These are phyloP conservation scores for Auriscalpium vulgare DNA, from an alignment of 768 basidiomycete genomes.

Conservation along the genomic window DNA sequence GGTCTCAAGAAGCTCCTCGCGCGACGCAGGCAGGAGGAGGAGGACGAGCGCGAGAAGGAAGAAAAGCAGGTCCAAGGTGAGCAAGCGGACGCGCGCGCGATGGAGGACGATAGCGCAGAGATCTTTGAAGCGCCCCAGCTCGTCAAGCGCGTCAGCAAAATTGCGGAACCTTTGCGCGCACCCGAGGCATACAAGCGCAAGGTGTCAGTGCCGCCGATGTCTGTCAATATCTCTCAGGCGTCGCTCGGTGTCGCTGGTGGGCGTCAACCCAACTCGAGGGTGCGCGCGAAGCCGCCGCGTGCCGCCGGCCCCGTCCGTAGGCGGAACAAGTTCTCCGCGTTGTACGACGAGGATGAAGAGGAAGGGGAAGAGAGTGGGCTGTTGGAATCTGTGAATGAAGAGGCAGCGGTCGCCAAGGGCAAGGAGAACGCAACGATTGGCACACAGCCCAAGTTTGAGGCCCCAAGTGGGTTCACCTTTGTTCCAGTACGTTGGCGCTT, in stretches of 20 bases:
- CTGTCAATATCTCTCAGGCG: not conserved
- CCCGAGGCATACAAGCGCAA: slow-evolving; percentile 25
- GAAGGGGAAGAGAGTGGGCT: slow-evolving; percentile 25
- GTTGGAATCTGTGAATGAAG: slow-evolving; percentile 32
- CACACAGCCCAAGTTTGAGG: slow-evolving; percentile 47
- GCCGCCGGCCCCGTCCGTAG: slow-evolving; percentile 35
- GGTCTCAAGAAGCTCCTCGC: slow-evolving; percentile 74
- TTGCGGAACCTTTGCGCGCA: slow-evolving; percentile 18
- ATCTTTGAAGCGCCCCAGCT: slow-evolving; percentile 3
- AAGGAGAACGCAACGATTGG: slow-evolving; percentile 45
- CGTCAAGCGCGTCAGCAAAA: slow-evolving; percentile 16
- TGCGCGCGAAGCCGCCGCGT: not conserved
- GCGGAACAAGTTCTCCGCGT: slow-evolving; percentile 59
- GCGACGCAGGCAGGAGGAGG: slow-evolving; percentile 49
- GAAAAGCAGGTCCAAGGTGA: slow-evolving; percentile 18
- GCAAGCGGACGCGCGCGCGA: slow-evolving; percentile 24
- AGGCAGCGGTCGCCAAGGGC: slow-evolving; percentile 27
- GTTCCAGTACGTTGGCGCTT: slow-evolving; percentile 40
- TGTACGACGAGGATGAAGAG: slow-evolving; percentile 44
- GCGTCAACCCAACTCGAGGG: slow-evolving; percentile 3
- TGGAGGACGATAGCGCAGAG: slow-evolving; percentile 25
- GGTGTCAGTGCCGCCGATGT: slow-evolving; percentile 11
- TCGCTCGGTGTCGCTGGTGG: slow-evolving; percentile 1
- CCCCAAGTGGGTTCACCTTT: slow-evolving; percentile 61
- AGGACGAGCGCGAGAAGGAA: slow-evolving; percentile 34